These are phyloP conservation scores for Colletotrichum neosansevieriae DNA, from an alignment of 2,329 filamentous ascomycete genomes.

Conservation along the genomic window DNA sequence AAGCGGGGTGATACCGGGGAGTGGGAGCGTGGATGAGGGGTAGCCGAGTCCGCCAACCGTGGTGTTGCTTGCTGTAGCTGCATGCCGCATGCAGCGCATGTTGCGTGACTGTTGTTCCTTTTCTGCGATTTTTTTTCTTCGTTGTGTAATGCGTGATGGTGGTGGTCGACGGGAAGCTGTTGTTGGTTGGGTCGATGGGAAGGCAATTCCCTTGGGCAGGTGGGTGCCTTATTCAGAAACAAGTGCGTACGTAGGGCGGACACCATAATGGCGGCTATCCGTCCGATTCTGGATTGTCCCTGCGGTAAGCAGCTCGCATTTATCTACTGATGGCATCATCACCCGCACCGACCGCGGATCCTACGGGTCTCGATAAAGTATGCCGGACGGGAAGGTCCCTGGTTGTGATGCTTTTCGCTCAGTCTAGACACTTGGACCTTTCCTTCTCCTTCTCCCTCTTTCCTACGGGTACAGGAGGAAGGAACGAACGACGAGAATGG, in stretches of 20 bases:
- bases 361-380: neutral
- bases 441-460: too few relatives aligned
- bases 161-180: neutral
- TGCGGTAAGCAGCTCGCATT: neutral
- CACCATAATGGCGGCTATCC: conserved; percentile 15
- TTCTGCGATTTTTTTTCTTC: neutral
- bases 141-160: neutral
- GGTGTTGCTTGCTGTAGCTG: neutral
- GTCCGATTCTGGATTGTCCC: conserved; percentile 4
- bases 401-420: neutral
- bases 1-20: conserved; percentile 34
- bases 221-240: conserved; percentile 30
- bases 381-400: conserved; percentile 4
- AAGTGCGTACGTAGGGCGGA: conserved; percentile 34
- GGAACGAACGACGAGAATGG: neutral
- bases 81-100: neutral
- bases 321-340: conserved; percentile 30
- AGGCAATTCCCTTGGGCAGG: conserved; percentile 5
- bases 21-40: conserved; percentile 24
- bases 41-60: neutral
- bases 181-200: neutral
- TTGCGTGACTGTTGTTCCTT: conserved; percentile 8
- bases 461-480: neutral
- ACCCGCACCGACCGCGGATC: conserved; percentile 3
- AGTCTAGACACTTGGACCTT: neutral